A percentile compares a stretch with the other conserved stretches of the same genome.
Evolutionary conservation across 1,284 basidiomycete species (phyloP).

Genomic region (Cryptococcus hybrid): DNA sequence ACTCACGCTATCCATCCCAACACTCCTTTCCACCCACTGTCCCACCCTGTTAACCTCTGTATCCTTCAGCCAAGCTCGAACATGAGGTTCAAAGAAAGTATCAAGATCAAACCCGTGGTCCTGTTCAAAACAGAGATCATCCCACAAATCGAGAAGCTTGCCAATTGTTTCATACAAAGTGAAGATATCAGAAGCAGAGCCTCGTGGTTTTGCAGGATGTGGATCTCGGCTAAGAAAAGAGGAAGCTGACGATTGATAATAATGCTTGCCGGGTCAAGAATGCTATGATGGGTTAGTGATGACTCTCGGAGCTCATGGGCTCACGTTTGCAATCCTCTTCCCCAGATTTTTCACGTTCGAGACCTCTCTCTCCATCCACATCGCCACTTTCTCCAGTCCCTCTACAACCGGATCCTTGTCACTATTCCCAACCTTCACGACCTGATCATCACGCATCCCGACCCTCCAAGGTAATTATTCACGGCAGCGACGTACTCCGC

Average conservation of each 20-base stretch:
- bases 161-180: conserved; percentile 43
- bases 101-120: conserved; percentile 46
- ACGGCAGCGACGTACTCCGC: conserved; percentile 43
- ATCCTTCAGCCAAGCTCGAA: conserved; percentile 46
- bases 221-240: conserved; percentile 47
- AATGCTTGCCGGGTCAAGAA: conserved; percentile 40
- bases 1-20: conserved; percentile 47
- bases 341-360: conserved; percentile 36
- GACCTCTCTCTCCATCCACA: conserved; percentile 46
- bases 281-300: conserved; percentile 6
- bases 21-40: conserved; percentile 47
- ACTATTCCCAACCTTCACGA: not conserved
- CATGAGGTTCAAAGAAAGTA: conserved; percentile 49
- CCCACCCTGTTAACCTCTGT: conserved; percentile 44
- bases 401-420: conserved; percentile 14
- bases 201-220: conserved; percentile 31
- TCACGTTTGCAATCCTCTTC: conserved; percentile 24
- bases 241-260: conserved; percentile 47
- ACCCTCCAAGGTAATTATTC: conserved; percentile 27
- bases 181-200: conserved; percentile 39
- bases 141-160: conserved; percentile 38
- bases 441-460: conserved; percentile 9
- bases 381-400: conserved; percentile 42
- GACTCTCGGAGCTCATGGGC: conserved; percentile 1
- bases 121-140: conserved; percentile 39